Percentiles rank a stretch among this genome's conserved stretches.
Conservation (phyloP, 495 filamentous ascomycete species). For the Monascus purpureus region DNA sequence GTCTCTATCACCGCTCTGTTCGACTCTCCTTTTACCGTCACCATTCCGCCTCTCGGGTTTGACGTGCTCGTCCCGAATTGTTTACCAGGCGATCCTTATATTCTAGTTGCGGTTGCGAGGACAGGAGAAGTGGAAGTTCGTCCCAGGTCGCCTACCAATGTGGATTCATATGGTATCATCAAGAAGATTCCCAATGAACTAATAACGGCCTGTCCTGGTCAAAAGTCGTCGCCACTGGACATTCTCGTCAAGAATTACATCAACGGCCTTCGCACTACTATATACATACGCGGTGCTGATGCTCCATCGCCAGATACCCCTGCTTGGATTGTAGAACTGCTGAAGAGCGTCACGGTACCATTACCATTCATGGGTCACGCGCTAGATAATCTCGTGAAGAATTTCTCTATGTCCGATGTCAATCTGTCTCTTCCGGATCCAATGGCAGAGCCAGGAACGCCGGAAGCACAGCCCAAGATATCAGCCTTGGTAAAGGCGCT, state of each 20-base stretch:
- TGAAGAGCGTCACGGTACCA: conserved; percentile 71
- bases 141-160: conserved; percentile 47
- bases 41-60: conserved; percentile 68
- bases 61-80: conserved; percentile 74
- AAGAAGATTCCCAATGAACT: conserved; percentile 55
- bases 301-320: conserved; percentile 52
- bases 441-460: conserved; percentile 59
- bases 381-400: conserved; percentile 68
- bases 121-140: conserved; percentile 50
- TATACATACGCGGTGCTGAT: conserved; percentile 68
- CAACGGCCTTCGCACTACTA: conserved; percentile 56
- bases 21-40: conserved; percentile 58
- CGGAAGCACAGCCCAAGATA: conserved; percentile 58
- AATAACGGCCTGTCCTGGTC: conserved; percentile 55
- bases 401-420: conserved; percentile 72
- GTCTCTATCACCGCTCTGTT: conserved; percentile 54
- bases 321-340: conserved; percentile 64
- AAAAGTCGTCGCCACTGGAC: conserved; percentile 70
- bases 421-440: conserved; percentile 72
- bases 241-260: conserved; percentile 70
- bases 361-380: conserved; percentile 68
- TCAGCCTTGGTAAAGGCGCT: conserved; percentile 70
- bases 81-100: conserved; percentile 40
- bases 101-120: conserved; percentile 61
- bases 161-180: conserved; percentile 56